These are phyloP conservation scores for Urtica urens DNA, from an alignment of 306 rosid genomes.

Conservation along the genomic window DNA sequence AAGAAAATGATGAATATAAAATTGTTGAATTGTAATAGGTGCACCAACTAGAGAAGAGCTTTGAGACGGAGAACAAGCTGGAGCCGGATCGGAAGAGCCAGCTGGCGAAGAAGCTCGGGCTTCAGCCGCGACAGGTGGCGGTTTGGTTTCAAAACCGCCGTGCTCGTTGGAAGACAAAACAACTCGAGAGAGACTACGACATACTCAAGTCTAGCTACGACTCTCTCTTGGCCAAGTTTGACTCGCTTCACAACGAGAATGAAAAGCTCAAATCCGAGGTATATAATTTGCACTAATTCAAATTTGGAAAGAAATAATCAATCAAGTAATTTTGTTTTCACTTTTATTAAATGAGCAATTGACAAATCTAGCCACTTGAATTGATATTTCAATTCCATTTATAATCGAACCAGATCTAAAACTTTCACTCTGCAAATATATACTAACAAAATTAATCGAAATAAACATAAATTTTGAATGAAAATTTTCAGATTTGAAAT, in stretches of 20 bases:
- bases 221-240: conserved; percentile 54
- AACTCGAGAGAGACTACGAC: conserved; percentile 92
- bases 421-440: no score
- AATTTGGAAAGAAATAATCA: neutral
- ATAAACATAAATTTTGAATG: no score
- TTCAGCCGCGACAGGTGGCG: conserved; percentile 97
- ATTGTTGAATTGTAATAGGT: conserved; percentile 30
- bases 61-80: conserved; percentile 94
- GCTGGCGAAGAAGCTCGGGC: conserved; percentile 87
- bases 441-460: no score
- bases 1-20: neutral
- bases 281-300: neutral
- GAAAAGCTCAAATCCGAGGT: conserved; percentile 89
- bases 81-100: conserved; percentile 88
- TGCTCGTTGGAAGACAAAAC: conserved; percentile 99
- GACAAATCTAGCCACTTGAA: neutral
- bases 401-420: no score
- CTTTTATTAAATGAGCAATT: neutral
- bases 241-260: conserved; percentile 62
- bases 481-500: no score
- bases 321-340: no score
- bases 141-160: conserved; percentile 99
- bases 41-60: conserved; percentile 83
- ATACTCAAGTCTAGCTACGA: conserved; percentile 78
- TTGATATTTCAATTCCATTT: no score